phyloP scores from a whole-genome alignment of 108 stramenopile genomes.

The Thalassiosira profunda region DNA sequence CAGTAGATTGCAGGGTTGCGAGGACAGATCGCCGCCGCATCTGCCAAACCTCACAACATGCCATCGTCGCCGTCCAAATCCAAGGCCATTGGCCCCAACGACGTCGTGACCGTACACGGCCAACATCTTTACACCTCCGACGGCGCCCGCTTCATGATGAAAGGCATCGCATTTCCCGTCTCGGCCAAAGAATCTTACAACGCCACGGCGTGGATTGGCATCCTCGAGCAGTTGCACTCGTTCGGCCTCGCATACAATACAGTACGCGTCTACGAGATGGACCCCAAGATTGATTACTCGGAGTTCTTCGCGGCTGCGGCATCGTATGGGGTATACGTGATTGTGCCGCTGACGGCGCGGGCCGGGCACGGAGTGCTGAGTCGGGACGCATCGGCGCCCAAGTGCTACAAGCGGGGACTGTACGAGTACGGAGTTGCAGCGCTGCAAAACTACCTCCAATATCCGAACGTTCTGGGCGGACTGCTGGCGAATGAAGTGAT shows the following conservation, averaged over 20 bases:
- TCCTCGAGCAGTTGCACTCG: constrained; percentile 58
- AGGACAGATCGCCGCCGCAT: too few species aligned
- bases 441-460: constrained; percentile 23
- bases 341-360: constrained; percentile 62
- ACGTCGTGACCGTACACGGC: constrained; percentile 47
- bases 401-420: constrained; percentile 47
- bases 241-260: constrained; percentile 52
- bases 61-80: too few species aligned
- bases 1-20: too few species aligned
- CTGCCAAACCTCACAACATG: too few species aligned
- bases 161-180: constrained; percentile 74
- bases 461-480: constrained; percentile 67
- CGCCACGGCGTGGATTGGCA: constrained; percentile 50
- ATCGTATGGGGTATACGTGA: constrained; percentile 59
- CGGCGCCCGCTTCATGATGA: constrained; percentile 49
- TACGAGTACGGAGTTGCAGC: constrained; percentile 49
- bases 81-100: too few species aligned
- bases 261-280: constrained; percentile 55
- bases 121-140: constrained; percentile 43
- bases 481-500: constrained; percentile 77
- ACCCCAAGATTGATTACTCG: constrained; percentile 28
- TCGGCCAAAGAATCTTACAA: constrained; percentile 42
- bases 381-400: constrained; percentile 45
- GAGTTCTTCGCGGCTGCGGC: constrained; percentile 61
- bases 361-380: constrained; percentile 53